Conservation (phyloP, 352 stramenopile genomes). For the Pilasporangium apinafurcum region DNA sequence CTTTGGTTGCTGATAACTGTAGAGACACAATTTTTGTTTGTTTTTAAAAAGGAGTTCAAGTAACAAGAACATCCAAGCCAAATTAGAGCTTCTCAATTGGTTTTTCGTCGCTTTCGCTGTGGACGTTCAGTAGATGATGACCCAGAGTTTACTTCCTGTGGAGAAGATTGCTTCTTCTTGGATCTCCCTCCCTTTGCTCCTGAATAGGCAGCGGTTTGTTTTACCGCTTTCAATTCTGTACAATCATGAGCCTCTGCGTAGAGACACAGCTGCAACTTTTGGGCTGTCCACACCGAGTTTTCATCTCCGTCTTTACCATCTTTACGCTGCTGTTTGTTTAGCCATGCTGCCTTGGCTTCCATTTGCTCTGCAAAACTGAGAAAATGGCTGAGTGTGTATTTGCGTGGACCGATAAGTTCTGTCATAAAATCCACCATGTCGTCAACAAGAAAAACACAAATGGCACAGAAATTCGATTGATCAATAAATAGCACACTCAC, state of each 20-base stretch:
- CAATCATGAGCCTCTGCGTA: constrained; percentile 28
- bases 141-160: too few species aligned
- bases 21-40: too few species aligned
- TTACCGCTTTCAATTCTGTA: constrained; percentile 2
- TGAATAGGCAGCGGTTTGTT: neutral
- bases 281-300: constrained; percentile 35
- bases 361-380: constrained; percentile 52
- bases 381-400: constrained; percentile 78
- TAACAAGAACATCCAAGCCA: neutral
- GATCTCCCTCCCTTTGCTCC: constrained; percentile 8
- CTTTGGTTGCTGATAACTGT: too few species aligned
- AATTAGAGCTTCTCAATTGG: neutral
- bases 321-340: constrained; percentile 24
- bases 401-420: constrained; percentile 61
- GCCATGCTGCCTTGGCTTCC: constrained; percentile 42
- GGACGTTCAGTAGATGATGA: too few species aligned
- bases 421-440: neutral
- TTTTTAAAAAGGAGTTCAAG: too few species aligned
- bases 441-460: neutral
- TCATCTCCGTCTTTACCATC: constrained; percentile 11
- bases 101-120: constrained; percentile 1
- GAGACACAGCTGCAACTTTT: constrained; percentile 68
- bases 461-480: neutral
- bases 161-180: too few species aligned
- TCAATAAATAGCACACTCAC: constrained; percentile 9